Percentiles rank a stretch among this genome's conserved stretches.
Evolutionary conservation across 441 rosid genomes (phyloP).

Genomic region (Kokia cookei): DNA sequence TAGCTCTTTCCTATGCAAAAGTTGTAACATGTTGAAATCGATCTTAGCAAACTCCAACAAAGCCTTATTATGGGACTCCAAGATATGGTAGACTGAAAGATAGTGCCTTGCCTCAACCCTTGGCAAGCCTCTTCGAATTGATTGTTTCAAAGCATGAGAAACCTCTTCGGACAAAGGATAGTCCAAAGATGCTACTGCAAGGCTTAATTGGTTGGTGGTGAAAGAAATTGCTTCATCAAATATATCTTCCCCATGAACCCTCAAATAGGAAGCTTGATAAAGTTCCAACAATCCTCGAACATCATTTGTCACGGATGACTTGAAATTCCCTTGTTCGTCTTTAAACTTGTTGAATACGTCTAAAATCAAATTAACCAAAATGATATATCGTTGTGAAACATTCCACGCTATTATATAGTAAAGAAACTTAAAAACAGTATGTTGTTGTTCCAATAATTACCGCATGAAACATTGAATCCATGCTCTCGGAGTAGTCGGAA

Average conservation of each 20-base stretch:
- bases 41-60: slow-evolving; percentile 10
- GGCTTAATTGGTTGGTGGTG: not conserved
- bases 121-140: slow-evolving; percentile 1
- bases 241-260: slow-evolving; percentile 2
- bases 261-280: slow-evolving; percentile 1
- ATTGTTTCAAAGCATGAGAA: not conserved
- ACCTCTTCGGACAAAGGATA: not conserved
- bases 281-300: not conserved
- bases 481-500: no score
- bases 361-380: not conserved
- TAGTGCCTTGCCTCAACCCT: slow-evolving; percentile 8
- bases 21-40: slow-evolving; percentile 8
- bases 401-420: not conserved
- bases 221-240: slow-evolving; percentile 13
- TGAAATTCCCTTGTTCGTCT: not conserved
- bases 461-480: no score
- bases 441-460: not conserved
- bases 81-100: not conserved
- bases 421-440: not conserved
- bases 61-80: not conserved
- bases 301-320: not conserved
- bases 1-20: slow-evolving; percentile 4
- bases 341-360: slow-evolving; percentile 8
- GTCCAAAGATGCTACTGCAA: not conserved
- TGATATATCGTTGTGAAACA: not conserved